Base-by-base conservation (phyloP, 2,329 filamentous ascomycete species). In the Stemphylium vesicarium region DNA sequence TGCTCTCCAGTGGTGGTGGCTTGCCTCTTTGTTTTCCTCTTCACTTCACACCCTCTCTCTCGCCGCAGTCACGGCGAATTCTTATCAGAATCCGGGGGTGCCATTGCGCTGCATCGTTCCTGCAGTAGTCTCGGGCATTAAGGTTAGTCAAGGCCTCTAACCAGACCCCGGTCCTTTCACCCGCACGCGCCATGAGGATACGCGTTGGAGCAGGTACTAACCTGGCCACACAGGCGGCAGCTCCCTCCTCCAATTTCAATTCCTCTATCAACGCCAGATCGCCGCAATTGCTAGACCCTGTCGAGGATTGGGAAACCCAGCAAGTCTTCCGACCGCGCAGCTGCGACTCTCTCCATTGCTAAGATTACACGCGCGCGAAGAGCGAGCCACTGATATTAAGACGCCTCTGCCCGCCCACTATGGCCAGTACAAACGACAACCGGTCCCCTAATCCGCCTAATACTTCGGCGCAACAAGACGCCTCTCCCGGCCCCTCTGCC, bases 401-500 rank as follows among this genome's bases (percentile, higher is more conserved):
- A 64, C 49, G 58, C 57, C 46, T 48, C 62, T 54, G 49, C 56
- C 57, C 64, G 56, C 60, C 59, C 59, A 64, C 57, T 59, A 73
- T 72, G 67, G 63, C 66, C 49, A 68, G 41, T 54, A 57, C 68
- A 36, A 62, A 60, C 13, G 62, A 68, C 35, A 59, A 60, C 53
- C 56, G 51, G 48, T 60, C 58, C 18, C 54, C 57, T 44, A 50
- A 58, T 39, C 46, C 37, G 13, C 40, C 61, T 31, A 43, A 50
- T 38, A 16, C 56, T 40, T 52, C 59, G 36, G 35, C 50, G 31
- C 50, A 56, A 29, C 63, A 66, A 33, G 64, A 71, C 57, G 66
- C 57, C 55, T 73, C 69, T 12, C 68, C 68, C 49, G 73, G 72
- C 22, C 49, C 60, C 46, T 64, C 69, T 35, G 59, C 63, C 43